These are phyloP conservation scores for Emergomyces pasteurianus DNA, from an alignment of 2,329 filamentous ascomycete genomes.

Conservation along the genomic window DNA sequence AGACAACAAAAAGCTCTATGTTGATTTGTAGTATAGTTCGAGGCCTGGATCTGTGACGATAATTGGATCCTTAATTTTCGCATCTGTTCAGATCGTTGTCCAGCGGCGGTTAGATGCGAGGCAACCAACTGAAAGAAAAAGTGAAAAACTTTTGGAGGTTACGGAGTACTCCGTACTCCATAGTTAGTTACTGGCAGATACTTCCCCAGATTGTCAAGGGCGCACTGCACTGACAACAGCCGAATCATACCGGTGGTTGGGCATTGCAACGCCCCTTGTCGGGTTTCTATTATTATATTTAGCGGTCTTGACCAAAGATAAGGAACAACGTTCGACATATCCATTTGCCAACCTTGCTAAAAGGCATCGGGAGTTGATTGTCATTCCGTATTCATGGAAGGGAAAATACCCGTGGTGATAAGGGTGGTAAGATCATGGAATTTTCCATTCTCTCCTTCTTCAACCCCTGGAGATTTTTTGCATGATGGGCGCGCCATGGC, in stretches of 20 bases:
- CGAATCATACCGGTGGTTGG: background rate
- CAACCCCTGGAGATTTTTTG: background rate
- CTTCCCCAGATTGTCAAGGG: background rate
- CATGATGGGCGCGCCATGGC: background rate
- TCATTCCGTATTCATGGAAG: too few relatives aligned
- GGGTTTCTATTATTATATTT: background rate
- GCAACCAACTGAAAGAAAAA: too few relatives aligned
- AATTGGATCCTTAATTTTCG: background rate
- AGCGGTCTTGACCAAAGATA: too few relatives aligned
- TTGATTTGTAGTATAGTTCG: too few relatives aligned
- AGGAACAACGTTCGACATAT: too few relatives aligned
- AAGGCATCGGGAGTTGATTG: too few relatives aligned
- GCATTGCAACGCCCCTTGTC: background rate
- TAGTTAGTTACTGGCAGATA: background rate
- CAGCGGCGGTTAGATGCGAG: too few relatives aligned
- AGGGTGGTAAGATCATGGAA: background rate
- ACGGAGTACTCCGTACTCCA: background rate
- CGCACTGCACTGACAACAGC: background rate
- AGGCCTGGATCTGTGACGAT: too few relatives aligned
- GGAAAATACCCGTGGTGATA: background rate
- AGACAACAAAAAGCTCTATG: too few relatives aligned
- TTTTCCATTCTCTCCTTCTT: background rate
- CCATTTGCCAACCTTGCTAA: too few relatives aligned
- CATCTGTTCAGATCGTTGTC: too few relatives aligned
- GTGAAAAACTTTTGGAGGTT: too few relatives aligned